Conservation (phyloP, 2,329 filamentous ascomycete genomes). For the Berkeleyomyces basicola region DNA sequence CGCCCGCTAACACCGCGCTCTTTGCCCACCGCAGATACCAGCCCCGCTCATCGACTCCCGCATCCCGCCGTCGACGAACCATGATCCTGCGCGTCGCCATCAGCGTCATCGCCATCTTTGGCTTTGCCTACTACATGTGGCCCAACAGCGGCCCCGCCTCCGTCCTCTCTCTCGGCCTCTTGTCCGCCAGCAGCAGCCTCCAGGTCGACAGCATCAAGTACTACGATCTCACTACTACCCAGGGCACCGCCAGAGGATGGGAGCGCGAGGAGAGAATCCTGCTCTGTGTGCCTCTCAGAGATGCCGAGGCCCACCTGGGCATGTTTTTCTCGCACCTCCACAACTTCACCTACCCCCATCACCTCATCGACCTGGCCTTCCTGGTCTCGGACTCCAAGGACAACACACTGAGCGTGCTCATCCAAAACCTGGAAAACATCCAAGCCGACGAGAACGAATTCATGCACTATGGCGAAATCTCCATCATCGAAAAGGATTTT, state of each 20-base stretch:
- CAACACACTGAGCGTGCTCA: slow-evolving; percentile 61
- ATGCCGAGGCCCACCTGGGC: slow-evolving; percentile 75
- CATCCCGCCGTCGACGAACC: slow-evolving; percentile 55
- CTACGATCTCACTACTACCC: slow-evolving; percentile 83
- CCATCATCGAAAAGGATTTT: slow-evolving; percentile 97
- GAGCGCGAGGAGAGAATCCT: slow-evolving; percentile 90
- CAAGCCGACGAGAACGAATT: slow-evolving; percentile 66
- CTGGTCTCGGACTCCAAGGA: slow-evolving; percentile 96
- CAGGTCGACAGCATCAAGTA: slow-evolving; percentile 92
- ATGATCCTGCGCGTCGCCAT: slow-evolving; percentile 52
- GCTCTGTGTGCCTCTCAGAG: slow-evolving; percentile 82
- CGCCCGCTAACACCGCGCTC: neutral
- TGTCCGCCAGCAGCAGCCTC: slow-evolving; percentile 50
- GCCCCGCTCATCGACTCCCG: slow-evolving; percentile 57
- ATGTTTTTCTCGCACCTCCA: slow-evolving; percentile 98
- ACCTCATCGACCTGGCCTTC: slow-evolving; percentile 90
- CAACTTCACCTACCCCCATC: slow-evolving; percentile 94
- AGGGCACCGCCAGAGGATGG: slow-evolving; percentile 86
- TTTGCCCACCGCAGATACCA: slow-evolving; percentile 50
- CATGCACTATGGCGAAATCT: slow-evolving; percentile 86
- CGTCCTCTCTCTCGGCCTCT: slow-evolving; percentile 50
- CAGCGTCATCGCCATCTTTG: slow-evolving; percentile 38
- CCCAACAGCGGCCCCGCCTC: slow-evolving; percentile 40
- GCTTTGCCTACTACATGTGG: slow-evolving; percentile 63
- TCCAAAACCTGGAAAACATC: slow-evolving; percentile 57